Evolutionary conservation across 1,284 basidiomycete genomes (phyloP).

Genomic region (Acaromyces ingoldii): DNA sequence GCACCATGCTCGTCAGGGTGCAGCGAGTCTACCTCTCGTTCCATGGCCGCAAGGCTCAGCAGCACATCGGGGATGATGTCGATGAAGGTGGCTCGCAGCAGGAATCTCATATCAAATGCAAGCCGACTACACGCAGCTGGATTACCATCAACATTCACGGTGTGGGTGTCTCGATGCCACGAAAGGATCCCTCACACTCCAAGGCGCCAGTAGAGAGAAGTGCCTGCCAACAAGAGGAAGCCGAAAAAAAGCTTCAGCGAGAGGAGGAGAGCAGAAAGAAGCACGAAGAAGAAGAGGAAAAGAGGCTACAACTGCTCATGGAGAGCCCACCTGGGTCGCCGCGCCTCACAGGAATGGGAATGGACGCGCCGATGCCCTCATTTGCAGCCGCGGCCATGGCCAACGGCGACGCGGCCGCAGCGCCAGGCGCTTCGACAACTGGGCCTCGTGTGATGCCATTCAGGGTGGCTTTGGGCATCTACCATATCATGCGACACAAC

Average conservation of each 20-base stretch:
- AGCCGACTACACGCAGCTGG: slow-evolving; percentile 3
- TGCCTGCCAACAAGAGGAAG: not conserved
- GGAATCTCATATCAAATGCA: not conserved
- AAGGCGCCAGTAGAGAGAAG: not conserved
- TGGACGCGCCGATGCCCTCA: not conserved
- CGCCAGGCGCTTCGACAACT: too few relatives aligned
- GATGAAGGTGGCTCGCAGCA: not conserved
- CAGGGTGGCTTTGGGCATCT: not conserved
- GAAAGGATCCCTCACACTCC: slow-evolving; percentile 2
- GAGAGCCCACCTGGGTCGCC: not conserved
- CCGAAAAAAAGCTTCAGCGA: not conserved
- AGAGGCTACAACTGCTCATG: slow-evolving; percentile 7
- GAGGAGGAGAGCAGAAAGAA: not conserved
- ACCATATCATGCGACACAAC: not conserved
- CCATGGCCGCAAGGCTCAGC: slow-evolving; percentile 7
- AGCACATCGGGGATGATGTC: not conserved
- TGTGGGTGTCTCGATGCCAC: slow-evolving; percentile 29
- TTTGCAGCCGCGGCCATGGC: slow-evolving; percentile 6
- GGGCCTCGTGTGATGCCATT: too few relatives aligned
- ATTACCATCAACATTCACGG: slow-evolving; percentile 36
- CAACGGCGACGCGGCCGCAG: too few relatives aligned
- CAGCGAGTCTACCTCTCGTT: slow-evolving; percentile 26
- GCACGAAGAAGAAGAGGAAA: slow-evolving; percentile 7
- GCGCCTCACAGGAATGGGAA: too few relatives aligned
- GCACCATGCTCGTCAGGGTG: slow-evolving; percentile 27